Evolutionary conservation across 2,329 filamentous ascomycete genomes (phyloP).

Genomic region (Exophiala sideris): DNA sequence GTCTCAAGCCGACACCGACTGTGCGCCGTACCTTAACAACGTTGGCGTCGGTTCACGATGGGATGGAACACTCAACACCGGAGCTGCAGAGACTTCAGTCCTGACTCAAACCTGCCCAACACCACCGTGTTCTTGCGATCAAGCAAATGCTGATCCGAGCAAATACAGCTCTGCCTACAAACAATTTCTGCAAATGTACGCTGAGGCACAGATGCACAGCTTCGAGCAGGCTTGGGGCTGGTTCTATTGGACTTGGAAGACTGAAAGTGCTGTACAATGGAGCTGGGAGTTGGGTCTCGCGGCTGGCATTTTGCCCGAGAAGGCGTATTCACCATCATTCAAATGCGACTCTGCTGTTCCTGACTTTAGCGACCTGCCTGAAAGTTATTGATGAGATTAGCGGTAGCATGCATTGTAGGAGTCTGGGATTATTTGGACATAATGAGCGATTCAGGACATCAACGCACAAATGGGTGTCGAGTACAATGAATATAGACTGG

Average conservation of each 20-base stretch:
- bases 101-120: constrained; percentile 72
- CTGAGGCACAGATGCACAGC: constrained; percentile 90
- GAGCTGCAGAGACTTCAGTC: constrained; percentile 59
- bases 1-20: constrained; percentile 97
- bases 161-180: constrained; percentile 74
- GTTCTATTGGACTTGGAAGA: constrained; percentile 99
- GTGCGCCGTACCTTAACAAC: constrained; percentile 80
- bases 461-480: background rate
- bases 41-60: constrained; percentile 84
- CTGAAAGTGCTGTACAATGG: constrained; percentile 83
- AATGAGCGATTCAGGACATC: background rate
- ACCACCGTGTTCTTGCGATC: constrained; percentile 65
- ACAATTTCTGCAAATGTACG: constrained; percentile 81
- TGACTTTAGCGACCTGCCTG: constrained; percentile 35
- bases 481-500: background rate
- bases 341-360: constrained; percentile 56
- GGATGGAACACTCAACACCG: constrained; percentile 75
- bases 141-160: constrained; percentile 70
- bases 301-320: constrained; percentile 73
- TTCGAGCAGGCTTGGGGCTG: constrained; percentile 94
- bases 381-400: constrained; percentile 18
- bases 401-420: background rate
- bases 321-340: constrained; percentile 69
- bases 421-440: background rate
- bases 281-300: constrained; percentile 78